Evolutionary conservation across 2,329 filamentous ascomycete species (phyloP).

Genomic region (Pseudogymnoascus sp.): DNA sequence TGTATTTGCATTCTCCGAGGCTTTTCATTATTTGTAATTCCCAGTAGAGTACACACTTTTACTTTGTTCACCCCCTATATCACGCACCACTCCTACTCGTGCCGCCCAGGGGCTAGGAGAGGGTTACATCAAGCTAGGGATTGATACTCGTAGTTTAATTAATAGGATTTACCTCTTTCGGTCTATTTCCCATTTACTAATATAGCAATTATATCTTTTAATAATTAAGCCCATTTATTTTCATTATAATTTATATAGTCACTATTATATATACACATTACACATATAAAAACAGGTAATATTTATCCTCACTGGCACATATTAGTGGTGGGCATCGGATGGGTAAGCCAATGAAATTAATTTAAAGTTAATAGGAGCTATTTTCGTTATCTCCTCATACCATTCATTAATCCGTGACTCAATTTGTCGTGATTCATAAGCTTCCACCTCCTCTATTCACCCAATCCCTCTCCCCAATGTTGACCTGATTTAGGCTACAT

Average conservation of each 20-base stretch:
- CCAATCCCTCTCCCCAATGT: neutral
- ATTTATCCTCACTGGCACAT: neutral
- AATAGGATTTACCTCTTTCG: no score
- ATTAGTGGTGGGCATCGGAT: neutral
- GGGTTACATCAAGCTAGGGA: no score
- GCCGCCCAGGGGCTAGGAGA: no score
- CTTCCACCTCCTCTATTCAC: neutral
- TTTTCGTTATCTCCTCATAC: neutral
- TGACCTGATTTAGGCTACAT: neutral
- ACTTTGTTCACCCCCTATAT: no score
- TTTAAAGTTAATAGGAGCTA: neutral
- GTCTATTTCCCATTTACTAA: no score
- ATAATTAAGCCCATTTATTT: no score
- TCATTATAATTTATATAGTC: no score
- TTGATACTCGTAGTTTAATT: no score
- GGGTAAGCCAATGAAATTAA: neutral
- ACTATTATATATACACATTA: no score
- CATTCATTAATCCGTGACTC: neutral
- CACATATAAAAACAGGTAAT: neutral
- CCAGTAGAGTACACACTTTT: neutral
- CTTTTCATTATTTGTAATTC: neutral
- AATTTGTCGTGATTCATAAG: constrained; percentile 1
- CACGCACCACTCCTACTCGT: no score
- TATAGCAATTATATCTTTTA: no score
- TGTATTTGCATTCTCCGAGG: neutral